Evolutionary conservation across 2,329 filamentous ascomycete species (phyloP).

Genomic region (Ceratocystis eucalypticola): DNA sequence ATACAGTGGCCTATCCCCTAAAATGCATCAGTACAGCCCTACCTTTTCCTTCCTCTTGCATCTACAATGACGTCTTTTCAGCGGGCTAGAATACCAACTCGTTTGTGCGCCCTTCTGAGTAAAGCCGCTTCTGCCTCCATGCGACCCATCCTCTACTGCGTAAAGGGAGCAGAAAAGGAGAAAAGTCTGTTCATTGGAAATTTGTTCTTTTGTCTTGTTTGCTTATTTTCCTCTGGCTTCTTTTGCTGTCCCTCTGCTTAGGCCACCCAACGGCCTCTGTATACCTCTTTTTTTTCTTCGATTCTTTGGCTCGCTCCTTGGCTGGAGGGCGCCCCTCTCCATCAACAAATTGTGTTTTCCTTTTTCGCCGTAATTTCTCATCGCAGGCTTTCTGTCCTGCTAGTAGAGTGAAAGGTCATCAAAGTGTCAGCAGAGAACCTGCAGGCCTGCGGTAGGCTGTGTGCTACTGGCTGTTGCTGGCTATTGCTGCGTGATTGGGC

Average conservation of each 20-base stretch:
- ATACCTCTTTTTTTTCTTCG: not conserved
- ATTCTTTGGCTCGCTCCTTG: not conserved
- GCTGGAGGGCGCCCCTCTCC: not conserved
- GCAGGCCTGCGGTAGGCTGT: not conserved
- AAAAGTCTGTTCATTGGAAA: not conserved
- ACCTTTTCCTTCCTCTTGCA: not conserved
- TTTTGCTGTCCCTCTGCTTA: not conserved
- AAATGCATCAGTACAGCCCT: not conserved
- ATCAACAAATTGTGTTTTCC: not conserved
- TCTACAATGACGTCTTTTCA: not conserved
- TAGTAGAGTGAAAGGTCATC: not conserved
- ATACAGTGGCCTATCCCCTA: too few relatives aligned
- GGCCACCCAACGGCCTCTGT: not conserved
- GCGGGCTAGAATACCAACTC: not conserved
- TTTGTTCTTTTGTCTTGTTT: not conserved
- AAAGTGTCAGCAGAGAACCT: not conserved
- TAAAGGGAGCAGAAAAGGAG: not conserved
- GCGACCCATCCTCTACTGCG: not conserved
- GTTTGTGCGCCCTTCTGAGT: not conserved
- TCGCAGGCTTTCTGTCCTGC: not conserved
- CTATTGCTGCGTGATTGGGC: not conserved
- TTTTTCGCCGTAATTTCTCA: not conserved
- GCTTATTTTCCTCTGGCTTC: not conserved
- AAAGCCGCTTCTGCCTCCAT: not conserved
- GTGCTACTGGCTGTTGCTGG: not conserved